Evolutionary conservation across 139 green algal species (phyloP).

Genomic region (Coelastrella sp.): DNA sequence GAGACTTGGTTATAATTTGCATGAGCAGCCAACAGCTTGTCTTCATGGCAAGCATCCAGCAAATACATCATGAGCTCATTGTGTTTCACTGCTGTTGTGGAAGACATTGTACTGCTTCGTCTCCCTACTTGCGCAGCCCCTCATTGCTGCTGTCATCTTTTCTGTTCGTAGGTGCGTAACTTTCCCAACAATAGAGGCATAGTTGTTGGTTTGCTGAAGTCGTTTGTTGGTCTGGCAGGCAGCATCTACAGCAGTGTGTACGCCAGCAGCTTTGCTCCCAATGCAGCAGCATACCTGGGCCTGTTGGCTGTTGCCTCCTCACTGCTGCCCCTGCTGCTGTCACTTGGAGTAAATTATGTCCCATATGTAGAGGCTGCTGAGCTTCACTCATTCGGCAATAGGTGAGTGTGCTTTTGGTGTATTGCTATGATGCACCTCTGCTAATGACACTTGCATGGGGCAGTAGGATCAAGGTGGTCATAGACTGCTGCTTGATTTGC

Average conservation of each 20-base stretch:
- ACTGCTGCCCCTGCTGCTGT: slow-evolving; percentile 33
- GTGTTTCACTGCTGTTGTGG: no score
- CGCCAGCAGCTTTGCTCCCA: slow-evolving; percentile 25
- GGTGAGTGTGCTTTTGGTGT: background rate
- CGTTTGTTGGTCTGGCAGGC: slow-evolving; percentile 61
- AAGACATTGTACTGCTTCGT: no score
- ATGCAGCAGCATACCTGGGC: slow-evolving; percentile 61
- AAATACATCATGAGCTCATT: no score
- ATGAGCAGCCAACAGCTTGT: no score
- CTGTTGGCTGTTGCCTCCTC: slow-evolving; percentile 55
- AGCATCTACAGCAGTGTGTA: slow-evolving; percentile 74
- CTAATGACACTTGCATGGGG: no score
- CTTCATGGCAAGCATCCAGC: no score
- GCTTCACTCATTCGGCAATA: background rate
- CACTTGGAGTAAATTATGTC: slow-evolving; percentile 67
- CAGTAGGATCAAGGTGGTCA: background rate
- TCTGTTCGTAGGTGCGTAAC: slow-evolving; percentile 63
- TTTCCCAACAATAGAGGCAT: slow-evolving; percentile 80
- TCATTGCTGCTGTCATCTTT: background rate
- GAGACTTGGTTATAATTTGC: no score
- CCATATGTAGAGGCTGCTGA: slow-evolving; percentile 55
- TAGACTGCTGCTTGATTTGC: background rate
- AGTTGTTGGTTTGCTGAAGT: slow-evolving; percentile 85
- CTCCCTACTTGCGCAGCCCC: background rate
- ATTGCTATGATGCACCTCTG: background rate